phyloP scores from a whole-genome alignment of 1,139 yeast species.

The Taiozyma onychis region DNA sequence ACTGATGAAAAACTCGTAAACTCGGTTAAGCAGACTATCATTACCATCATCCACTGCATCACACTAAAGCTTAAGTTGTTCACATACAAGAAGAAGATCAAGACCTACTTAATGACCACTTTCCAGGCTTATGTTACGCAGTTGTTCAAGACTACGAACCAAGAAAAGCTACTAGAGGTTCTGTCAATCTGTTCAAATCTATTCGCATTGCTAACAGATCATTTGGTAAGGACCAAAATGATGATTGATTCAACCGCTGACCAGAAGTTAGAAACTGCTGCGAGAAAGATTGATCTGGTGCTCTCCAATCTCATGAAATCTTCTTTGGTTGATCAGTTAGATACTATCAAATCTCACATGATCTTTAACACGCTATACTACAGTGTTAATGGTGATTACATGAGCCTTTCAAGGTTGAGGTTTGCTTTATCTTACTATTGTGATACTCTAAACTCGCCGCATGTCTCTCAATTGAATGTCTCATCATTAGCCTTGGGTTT shows the following conservation, averaged over 20 bases:
- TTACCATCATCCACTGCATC: slow-evolving; percentile 18
- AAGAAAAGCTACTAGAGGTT: slow-evolving; percentile 8
- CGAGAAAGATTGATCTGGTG: slow-evolving; percentile 18
- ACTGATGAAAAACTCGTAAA: slow-evolving; percentile 11
- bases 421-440: slow-evolving; percentile 11
- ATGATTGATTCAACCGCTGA: slow-evolving; percentile 19
- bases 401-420: slow-evolving; percentile 10
- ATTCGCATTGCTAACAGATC: slow-evolving; percentile 18
- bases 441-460: slow-evolving; percentile 9
- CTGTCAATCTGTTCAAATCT: slow-evolving; percentile 15
- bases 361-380: slow-evolving; percentile 14
- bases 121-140: slow-evolving; percentile 11
- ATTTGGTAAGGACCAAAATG: slow-evolving; percentile 15
- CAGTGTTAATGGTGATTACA: slow-evolving; percentile 11
- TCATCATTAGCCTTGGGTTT: slow-evolving; percentile 14
- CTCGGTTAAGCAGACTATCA: slow-evolving; percentile 18
- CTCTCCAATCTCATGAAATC: slow-evolving; percentile 9
- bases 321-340: slow-evolving; percentile 7
- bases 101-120: slow-evolving; percentile 9
- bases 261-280: slow-evolving; percentile 18
- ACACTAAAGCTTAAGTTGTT: slow-evolving; percentile 16
- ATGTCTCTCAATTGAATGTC: slow-evolving; percentile 7
- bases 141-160: slow-evolving; percentile 12
- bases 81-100: slow-evolving; percentile 16
- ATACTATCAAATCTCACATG: slow-evolving; percentile 18